A percentile compares a stretch with the other conserved stretches of the same genome.
phyloP scores from a whole-genome alignment of 345 rosid genomes.

The Eucalyptus tenuipes region DNA sequence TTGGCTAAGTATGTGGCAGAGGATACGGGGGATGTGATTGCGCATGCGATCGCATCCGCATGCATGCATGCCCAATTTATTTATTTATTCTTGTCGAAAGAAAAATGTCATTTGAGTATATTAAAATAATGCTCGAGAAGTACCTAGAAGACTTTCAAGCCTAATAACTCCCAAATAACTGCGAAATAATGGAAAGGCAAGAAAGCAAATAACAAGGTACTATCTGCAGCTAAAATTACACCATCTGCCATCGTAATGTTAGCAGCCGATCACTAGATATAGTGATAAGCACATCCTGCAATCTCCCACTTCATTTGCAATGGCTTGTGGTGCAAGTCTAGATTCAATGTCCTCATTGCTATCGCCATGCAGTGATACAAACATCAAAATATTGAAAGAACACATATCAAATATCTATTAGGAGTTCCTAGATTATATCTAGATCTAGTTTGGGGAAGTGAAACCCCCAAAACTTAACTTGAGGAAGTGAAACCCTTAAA shows the following conservation, averaged over 20 bases:
- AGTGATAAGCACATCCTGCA: too few species aligned
- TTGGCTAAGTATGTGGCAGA: background rate
- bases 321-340: accelerated
- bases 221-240: accelerated
- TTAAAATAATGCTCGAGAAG: background rate
- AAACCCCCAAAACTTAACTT: background rate
- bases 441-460: background rate
- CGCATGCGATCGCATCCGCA: background rate
- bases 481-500: background rate
- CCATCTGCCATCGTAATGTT: too few species aligned
- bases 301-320: background rate
- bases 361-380: accelerated
- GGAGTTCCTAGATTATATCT: background rate
- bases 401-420: background rate
- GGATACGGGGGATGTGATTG: background rate
- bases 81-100: background rate
- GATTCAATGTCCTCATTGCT: background rate
- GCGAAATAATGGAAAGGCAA: too few species aligned
- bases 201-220: too few species aligned
- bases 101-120: background rate
- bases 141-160: too few species aligned
- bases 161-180: too few species aligned
- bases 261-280: background rate
- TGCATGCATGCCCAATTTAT: background rate
- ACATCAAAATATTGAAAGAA: background rate